Evolutionary conservation across 306 rosid species (phyloP).

Genomic region (Erythrophleum fordii): DNA sequence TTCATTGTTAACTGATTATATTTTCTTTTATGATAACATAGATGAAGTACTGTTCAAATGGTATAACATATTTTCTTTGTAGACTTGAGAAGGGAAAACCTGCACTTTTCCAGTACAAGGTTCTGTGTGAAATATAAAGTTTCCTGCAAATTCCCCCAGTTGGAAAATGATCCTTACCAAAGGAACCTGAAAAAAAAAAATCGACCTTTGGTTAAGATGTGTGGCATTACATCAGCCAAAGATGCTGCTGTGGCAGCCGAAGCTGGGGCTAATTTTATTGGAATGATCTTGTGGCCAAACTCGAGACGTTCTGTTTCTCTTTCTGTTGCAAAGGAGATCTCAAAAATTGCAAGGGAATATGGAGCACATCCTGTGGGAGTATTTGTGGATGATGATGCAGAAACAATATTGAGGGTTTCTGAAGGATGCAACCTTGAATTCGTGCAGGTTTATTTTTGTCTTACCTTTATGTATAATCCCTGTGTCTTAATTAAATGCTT

Average conservation of each 20-base stretch:
- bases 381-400: conserved; percentile 81
- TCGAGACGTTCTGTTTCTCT: conserved; percentile 87
- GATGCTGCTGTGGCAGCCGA: conserved; percentile 96
- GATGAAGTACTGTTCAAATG: background rate
- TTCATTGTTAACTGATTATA: conserved; percentile 16
- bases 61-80: conserved; percentile 25
- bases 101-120: conserved; percentile 42
- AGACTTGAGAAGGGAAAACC: conserved; percentile 54
- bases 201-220: conserved; percentile 84
- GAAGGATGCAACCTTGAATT: conserved; percentile 74
- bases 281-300: conserved; percentile 95
- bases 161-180: conserved; percentile 42
- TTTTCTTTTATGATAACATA: background rate
- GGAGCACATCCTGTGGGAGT: conserved; percentile 95
- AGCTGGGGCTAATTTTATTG: conserved; percentile 94
- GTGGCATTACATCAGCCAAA: conserved; percentile 86
- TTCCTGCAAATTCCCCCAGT: conserved; percentile 48
- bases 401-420: conserved; percentile 73
- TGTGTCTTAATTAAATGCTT: conserved; percentile 27
- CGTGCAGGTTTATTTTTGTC: conserved; percentile 66
- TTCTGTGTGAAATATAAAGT: conserved; percentile 44
- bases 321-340: conserved; percentile 87
- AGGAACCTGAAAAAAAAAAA: conserved; percentile 47
- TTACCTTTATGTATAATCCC: background rate
- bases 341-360: conserved; percentile 74